Evolutionary conservation across 2,329 filamentous ascomycete species (phyloP).

Genomic region (Lasiodiplodia hormozganensis): DNA sequence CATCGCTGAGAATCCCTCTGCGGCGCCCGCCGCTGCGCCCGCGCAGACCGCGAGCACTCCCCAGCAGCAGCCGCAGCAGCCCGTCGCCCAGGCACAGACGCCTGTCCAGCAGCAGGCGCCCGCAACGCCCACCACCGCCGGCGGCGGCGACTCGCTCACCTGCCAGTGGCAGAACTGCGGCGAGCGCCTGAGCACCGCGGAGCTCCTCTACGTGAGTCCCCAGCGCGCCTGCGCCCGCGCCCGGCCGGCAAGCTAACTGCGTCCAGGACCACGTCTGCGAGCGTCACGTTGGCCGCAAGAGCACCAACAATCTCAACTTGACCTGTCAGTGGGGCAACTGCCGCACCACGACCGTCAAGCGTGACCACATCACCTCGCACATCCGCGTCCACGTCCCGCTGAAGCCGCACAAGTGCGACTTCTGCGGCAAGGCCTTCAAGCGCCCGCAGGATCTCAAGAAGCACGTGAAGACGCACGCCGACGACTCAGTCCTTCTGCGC

Average conservation of each 20-base stretch:
- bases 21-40: slow-evolving; percentile 9
- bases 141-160: slow-evolving; percentile 53
- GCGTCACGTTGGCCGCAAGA: slow-evolving; percentile 97
- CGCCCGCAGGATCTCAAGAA: slow-evolving; percentile 98
- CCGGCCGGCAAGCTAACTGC: slow-evolving; percentile 30
- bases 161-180: slow-evolving; percentile 70
- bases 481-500: slow-evolving; percentile 80
- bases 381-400: slow-evolving; percentile 98
- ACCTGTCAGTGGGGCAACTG: slow-evolving; percentile 98
- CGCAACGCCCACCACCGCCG: slow-evolving; percentile 35
- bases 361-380: slow-evolving; percentile 98
- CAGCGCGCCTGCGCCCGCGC: slow-evolving; percentile 25
- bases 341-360: slow-evolving; percentile 95
- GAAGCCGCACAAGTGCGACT: slow-evolving; percentile 98
- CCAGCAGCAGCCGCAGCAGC: slow-evolving; percentile 26
- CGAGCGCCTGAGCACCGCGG: slow-evolving; percentile 64
- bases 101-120: slow-evolving; percentile 8
- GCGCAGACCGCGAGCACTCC: slow-evolving; percentile 17
- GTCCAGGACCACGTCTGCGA: slow-evolving; percentile 94
- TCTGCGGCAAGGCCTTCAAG: slow-evolving; percentile 99
- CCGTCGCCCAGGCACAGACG: slow-evolving; percentile 8
- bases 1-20: slow-evolving; percentile 26
- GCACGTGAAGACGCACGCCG: slow-evolving; percentile 98
- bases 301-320: slow-evolving; percentile 97
- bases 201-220: slow-evolving; percentile 65